Evolutionary conservation across 768 basidiomycete species (phyloP).

Genomic region (Podaxis sp.): DNA sequence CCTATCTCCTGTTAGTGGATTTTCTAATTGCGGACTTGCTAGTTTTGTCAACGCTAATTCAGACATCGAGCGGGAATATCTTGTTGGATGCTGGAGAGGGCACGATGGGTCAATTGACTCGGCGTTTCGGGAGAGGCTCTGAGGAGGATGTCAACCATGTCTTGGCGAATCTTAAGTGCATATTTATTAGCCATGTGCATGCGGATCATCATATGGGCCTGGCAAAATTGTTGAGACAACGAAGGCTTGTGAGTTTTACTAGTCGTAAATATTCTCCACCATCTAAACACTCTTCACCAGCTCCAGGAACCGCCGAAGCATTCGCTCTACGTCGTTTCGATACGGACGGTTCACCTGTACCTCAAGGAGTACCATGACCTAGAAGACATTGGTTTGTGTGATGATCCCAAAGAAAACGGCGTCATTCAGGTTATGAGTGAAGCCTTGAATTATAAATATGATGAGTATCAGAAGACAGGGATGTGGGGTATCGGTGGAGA

Average conservation of each 20-base stretch:
- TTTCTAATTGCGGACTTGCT: neutral
- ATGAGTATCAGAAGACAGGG: constrained; percentile 36
- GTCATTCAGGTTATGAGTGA: constrained; percentile 59
- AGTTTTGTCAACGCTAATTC: constrained; percentile 79
- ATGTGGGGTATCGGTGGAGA: constrained; percentile 43
- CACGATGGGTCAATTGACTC: constrained; percentile 83
- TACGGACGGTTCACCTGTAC: constrained; percentile 57
- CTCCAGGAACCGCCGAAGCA: constrained; percentile 58
- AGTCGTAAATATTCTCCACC: neutral
- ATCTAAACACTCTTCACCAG: constrained; percentile 36
- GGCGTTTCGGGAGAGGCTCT: constrained; percentile 64
- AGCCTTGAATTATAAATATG: constrained; percentile 47
- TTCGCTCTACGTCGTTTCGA: constrained; percentile 72
- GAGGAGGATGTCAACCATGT: constrained; percentile 51
- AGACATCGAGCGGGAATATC: constrained; percentile 73
- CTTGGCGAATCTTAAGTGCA: constrained; percentile 69
- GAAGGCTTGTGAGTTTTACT: constrained; percentile 52
- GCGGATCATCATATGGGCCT: constrained; percentile 92
- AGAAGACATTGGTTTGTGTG: constrained; percentile 66
- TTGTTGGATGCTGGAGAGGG: constrained; percentile 93
- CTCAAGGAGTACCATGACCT: constrained; percentile 72
- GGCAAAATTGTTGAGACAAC: constrained; percentile 67
- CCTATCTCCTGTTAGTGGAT: neutral
- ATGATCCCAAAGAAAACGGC: constrained; percentile 34
- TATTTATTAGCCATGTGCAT: constrained; percentile 90